Evolutionary conservation across 176 grass and related monocot species (phyloP).

Genomic region (Rhynchospora tenuis): DNA sequence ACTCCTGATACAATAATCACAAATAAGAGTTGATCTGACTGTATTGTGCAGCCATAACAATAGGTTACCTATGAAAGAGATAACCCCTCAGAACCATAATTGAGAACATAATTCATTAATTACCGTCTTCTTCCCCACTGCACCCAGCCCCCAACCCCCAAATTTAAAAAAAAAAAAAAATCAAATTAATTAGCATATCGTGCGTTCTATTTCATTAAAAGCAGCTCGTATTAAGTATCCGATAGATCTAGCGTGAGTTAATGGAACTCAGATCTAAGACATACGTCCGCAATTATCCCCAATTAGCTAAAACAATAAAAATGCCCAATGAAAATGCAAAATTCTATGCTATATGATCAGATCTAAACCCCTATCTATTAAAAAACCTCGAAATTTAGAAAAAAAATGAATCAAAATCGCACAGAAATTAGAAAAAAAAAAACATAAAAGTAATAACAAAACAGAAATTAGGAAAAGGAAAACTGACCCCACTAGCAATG

Average conservation of each 20-base stretch:
- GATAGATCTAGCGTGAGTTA: conserved; percentile 16
- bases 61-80: not conserved
- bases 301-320: not conserved
- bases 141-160: not conserved
- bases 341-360: not conserved
- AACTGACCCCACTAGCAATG: conserved; percentile 51
- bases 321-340: not conserved
- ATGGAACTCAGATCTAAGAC: conserved; percentile 9
- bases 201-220: not conserved
- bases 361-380: not conserved
- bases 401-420: not conserved
- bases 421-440: not conserved
- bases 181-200: not conserved
- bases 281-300: not conserved
- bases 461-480: not conserved
- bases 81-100: not conserved
- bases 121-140: not conserved
- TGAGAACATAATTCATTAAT: not conserved
- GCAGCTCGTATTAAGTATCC: not conserved
- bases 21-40: not conserved
- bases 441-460: not conserved
- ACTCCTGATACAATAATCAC: not conserved
- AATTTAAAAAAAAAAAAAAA: not conserved
- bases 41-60: not conserved
- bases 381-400: not conserved